Evolutionary conservation across 305 asterid genomes (phyloP), one percentile per base, ranked within the genome.

Genomic region (Withania somnifera): DNA sequence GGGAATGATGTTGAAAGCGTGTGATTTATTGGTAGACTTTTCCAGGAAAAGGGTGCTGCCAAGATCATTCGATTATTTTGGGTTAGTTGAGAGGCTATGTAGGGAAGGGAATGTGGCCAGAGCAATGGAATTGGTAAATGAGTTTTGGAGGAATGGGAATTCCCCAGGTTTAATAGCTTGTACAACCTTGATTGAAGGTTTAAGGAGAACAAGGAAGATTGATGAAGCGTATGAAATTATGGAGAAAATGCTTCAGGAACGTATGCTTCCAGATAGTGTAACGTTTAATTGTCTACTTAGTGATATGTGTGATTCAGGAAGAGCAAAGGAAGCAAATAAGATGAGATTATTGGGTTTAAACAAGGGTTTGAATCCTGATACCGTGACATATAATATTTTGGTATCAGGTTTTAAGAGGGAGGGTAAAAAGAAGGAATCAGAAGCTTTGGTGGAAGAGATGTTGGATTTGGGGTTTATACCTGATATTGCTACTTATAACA

Each of bases 361-460:
- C 32, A 93, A 93, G 91, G 98, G 98, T 60, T 87, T 93, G 90
- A 84, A 71, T 57, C 83, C 86, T 38, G 98, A 94, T 90, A 91
- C 92, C 28, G 87, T 92, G 95, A 89, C 89, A 80, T 94, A 88
- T 79, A 91, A 90, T 86, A 90, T 96, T 82, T 90, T 94, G 91
- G 85, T 94, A 51, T 82, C 78, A 2, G 99, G 99, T n/a, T 92
- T 69, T 85, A 78, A 83, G 2, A 88, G 77, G 85, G 98, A 93
- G 88, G 92, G 93, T 22, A 87, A 90, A 86, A 90, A 88, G 87
- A 88, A 89, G 85, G 99, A 96, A 81, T 97, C 97, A 11, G 93
- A 92, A 86, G 78, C 64, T 82, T 24, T 94, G 86, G 93, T 96
- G 85, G 88, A 91, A 81, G 99, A 94, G 89, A 96, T 93, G 99